These are phyloP conservation scores for Daldinia decipiens DNA, from an alignment of 495 filamentous ascomycete genomes.

Conservation along the genomic window DNA sequence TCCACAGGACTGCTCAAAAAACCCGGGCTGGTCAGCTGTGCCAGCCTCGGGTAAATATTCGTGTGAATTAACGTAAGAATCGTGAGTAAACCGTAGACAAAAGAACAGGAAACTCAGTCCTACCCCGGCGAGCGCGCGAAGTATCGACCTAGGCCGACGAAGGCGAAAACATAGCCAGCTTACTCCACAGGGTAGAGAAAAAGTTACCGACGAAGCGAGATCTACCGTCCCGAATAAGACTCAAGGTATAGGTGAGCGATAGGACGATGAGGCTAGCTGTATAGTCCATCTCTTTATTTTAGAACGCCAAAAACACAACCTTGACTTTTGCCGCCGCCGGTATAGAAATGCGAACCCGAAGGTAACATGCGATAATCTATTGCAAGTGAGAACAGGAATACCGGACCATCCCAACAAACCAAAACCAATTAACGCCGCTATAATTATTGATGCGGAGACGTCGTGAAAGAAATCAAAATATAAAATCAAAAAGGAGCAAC, in stretches of 20 bases:
- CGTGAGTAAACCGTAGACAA: slow-evolving; percentile 30
- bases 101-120: slow-evolving; percentile 7
- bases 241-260: slow-evolving; percentile 31
- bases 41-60: slow-evolving; percentile 25
- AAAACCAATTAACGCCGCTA: slow-evolving; percentile 42
- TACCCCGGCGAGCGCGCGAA: background rate
- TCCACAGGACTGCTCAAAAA: slow-evolving; percentile 1
- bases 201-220: slow-evolving; percentile 13
- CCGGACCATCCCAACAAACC: slow-evolving; percentile 38
- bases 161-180: background rate
- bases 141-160: background rate
- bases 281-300: slow-evolving; percentile 44
- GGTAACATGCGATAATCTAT: slow-evolving; percentile 46
- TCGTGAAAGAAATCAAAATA: slow-evolving; percentile 32
- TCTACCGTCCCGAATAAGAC: slow-evolving; percentile 28
- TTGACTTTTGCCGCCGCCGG: slow-evolving; percentile 45
- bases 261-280: slow-evolving; percentile 24
- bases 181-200: background rate
- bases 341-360: slow-evolving; percentile 47
- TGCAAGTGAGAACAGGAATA: slow-evolving; percentile 40
- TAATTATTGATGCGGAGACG: slow-evolving; percentile 40
- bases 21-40: slow-evolving; percentile 8
- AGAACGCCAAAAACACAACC: slow-evolving; percentile 44
- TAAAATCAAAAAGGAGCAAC: slow-evolving; percentile 19
- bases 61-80: slow-evolving; percentile 44